Conservation (phyloP, 2,329 filamentous ascomycete genomes). For the Drechslerella stenobrocha region DNA sequence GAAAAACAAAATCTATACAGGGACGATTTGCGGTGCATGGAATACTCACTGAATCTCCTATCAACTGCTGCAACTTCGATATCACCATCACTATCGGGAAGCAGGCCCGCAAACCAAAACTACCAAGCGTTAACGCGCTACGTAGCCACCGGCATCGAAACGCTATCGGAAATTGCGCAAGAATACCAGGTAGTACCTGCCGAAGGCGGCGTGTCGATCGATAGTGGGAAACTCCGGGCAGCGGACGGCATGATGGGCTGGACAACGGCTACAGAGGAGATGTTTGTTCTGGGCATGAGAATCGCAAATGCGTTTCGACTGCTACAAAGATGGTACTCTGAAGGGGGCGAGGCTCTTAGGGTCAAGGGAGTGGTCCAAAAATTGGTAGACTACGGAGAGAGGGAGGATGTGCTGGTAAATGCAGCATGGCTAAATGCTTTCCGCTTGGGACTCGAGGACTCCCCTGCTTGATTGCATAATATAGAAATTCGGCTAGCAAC, state of each 20-base stretch:
- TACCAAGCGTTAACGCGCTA: conserved; percentile 7
- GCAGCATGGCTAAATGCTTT: conserved; percentile 30
- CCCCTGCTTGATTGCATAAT: no score
- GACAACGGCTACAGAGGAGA: conserved; percentile 42
- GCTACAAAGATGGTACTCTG: conserved; percentile 9
- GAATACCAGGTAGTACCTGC: conserved; percentile 19
- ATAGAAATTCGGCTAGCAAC: no score
- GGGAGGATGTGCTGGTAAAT: conserved; percentile 38
- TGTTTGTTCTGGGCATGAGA: conserved; percentile 39
- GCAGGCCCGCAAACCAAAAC: background rate
- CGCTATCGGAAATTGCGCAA: conserved; percentile 37
- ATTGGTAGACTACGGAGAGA: conserved; percentile 34
- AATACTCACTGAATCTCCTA: conserved; percentile 51
- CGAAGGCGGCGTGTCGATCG: conserved; percentile 35
- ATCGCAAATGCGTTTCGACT: conserved; percentile 28
- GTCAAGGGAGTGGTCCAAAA: conserved; percentile 3
- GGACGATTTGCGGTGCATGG: conserved; percentile 75
- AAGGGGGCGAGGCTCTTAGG: background rate
- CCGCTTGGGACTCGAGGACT: background rate
- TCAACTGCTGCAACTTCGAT: background rate
- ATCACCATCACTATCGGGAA: background rate
- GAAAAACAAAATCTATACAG: conserved; percentile 96
- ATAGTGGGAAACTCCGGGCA: conserved; percentile 27
- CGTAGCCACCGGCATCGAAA: conserved; percentile 18
- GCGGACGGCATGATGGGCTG: conserved; percentile 43